phyloP scores from a whole-genome alignment of 2,329 filamentous ascomycete species.

The Penicillium sp. region DNA sequence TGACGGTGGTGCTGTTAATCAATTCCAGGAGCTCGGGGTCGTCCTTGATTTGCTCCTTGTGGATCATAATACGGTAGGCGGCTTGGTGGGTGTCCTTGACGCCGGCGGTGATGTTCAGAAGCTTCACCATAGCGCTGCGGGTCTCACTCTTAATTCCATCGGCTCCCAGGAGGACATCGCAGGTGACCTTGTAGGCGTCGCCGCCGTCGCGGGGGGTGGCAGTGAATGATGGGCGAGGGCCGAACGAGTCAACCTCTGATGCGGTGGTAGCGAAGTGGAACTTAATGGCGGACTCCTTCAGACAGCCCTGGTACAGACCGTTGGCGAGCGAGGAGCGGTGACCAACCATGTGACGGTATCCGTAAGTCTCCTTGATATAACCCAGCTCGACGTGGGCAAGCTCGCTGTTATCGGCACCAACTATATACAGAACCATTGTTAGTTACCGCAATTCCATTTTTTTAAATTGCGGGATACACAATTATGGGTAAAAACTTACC shows the following conservation, averaged over 20 bases:
- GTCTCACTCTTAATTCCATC: slow-evolving; percentile 57
- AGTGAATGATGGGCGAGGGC: slow-evolving; percentile 61
- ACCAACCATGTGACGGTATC: slow-evolving; percentile 77
- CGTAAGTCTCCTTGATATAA: slow-evolving; percentile 68
- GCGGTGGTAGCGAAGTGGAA: slow-evolving; percentile 68
- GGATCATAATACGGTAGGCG: slow-evolving; percentile 58
- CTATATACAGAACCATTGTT: slow-evolving; percentile 43
- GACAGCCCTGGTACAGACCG: slow-evolving; percentile 70
- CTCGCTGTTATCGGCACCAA: slow-evolving; percentile 66
- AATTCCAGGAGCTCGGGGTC: slow-evolving; percentile 57
- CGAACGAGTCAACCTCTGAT: slow-evolving; percentile 59
- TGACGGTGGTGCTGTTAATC: slow-evolving; percentile 58
- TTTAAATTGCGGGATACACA: neutral
- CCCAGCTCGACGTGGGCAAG: slow-evolving; percentile 69
- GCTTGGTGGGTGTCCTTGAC: slow-evolving; percentile 54
- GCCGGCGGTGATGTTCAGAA: slow-evolving; percentile 39
- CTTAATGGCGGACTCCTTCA: slow-evolving; percentile 60
- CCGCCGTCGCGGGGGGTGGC: slow-evolving; percentile 59
- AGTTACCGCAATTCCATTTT: neutral
- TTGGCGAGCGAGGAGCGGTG: slow-evolving; percentile 72
- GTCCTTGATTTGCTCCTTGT: slow-evolving; percentile 45
- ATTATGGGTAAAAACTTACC: slow-evolving; percentile 45
- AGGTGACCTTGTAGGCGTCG: slow-evolving; percentile 49
- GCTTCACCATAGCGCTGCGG: slow-evolving; percentile 44
- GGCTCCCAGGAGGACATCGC: slow-evolving; percentile 54